Evolutionary conservation across 106 monocot genomes (phyloP).

Genomic region (Dendrobium huoshanense): DNA sequence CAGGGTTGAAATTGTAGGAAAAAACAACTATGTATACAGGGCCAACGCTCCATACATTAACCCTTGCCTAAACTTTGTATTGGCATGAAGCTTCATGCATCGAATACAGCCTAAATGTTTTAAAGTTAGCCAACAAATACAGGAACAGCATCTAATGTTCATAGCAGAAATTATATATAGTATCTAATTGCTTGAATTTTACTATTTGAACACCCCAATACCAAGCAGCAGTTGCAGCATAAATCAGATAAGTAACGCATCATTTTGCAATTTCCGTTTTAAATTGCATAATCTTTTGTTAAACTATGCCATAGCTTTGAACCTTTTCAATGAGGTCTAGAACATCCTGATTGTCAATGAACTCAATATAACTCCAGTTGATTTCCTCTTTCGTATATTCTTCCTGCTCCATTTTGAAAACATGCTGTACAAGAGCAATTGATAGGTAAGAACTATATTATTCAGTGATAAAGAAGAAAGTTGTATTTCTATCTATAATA

Average conservation of each 20-base stretch:
- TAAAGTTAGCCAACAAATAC: neutral
- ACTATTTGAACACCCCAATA: neutral
- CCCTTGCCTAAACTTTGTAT: neutral
- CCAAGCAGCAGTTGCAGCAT: neutral
- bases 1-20: neutral
- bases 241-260: neutral
- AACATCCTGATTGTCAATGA: conserved; percentile 96
- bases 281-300: neutral
- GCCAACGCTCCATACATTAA: neutral
- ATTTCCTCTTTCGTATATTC: conserved; percentile 90
- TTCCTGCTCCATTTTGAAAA: conserved; percentile 91
- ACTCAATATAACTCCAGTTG: conserved; percentile 95
- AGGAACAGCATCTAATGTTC: conserved; percentile 1
- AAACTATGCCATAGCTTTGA: neutral
- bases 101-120: neutral
- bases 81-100: neutral
- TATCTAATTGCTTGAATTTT: neutral
- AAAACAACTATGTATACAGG: neutral
- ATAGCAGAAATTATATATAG: neutral
- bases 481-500: neutral
- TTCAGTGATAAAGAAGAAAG: neutral
- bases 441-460: neutral
- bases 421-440: conserved; percentile 51
- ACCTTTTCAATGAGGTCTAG: conserved; percentile 95
- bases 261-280: neutral